Conservation (phyloP, 306 rosid genomes). For the Inga oerstediana region DNA sequence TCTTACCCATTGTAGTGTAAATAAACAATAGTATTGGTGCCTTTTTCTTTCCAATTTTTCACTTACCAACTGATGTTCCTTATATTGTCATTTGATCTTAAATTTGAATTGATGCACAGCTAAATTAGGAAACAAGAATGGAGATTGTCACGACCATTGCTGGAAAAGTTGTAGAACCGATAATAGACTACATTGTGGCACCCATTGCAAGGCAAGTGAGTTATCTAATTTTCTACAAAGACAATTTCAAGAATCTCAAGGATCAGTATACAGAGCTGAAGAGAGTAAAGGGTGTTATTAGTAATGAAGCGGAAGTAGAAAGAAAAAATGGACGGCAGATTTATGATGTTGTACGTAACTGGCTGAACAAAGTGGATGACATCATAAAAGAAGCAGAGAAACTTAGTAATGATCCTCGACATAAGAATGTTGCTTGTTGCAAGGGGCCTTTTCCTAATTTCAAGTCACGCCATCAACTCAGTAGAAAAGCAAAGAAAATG, state of each 20-base stretch:
- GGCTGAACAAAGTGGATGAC: not conserved
- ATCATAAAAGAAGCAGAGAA: too few species aligned
- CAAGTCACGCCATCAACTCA: not conserved
- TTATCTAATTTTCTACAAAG: not conserved
- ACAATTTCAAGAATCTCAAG: not conserved
- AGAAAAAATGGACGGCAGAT: not conserved
- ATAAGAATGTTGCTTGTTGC: not conserved
- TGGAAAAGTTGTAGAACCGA: not conserved
- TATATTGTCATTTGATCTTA: not conserved
- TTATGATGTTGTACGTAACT: not conserved
- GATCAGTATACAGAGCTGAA: not conserved
- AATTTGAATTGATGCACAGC: not conserved
- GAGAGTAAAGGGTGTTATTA: not conserved
- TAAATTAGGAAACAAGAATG: not conserved
- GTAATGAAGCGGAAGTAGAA: not conserved
- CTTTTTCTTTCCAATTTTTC: not conserved
- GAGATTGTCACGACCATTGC: not conserved
- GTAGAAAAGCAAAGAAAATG: slow-evolving; percentile 30
- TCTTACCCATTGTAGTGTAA: not conserved
- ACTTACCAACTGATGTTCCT: not conserved
- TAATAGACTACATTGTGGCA: not conserved
- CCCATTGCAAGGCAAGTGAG: not conserved
- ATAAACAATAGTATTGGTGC: not conserved
- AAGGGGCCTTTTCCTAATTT: slow-evolving; percentile 14
- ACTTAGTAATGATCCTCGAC: not conserved